Evolutionary conservation across 2,329 filamentous ascomycete genomes (phyloP).

Genomic region (Exophiala xenobiotica): DNA sequence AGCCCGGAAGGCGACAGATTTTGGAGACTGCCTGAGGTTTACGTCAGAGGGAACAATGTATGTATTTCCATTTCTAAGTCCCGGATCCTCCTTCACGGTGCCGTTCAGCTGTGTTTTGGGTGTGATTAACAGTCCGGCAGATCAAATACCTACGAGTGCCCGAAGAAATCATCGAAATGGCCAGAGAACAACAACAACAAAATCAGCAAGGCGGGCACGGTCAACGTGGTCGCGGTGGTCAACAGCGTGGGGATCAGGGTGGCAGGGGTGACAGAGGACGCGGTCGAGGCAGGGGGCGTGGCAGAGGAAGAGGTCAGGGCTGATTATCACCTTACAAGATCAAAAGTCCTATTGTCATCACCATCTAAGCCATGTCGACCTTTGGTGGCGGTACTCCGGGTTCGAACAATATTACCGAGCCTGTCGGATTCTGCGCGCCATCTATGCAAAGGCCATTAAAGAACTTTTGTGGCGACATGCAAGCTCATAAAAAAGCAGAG

Average conservation of each 20-base stretch:
- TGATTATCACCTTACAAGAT: constrained; percentile 2
- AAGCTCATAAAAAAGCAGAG: not conserved
- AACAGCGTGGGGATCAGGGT: constrained; percentile 36
- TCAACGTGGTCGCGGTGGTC: constrained; percentile 43
- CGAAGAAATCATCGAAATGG: constrained; percentile 92
- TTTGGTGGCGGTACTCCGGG: not conserved
- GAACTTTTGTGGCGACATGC: not conserved
- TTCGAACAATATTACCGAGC: not conserved
- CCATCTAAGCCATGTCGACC: not conserved
- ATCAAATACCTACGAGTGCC: constrained; percentile 98
- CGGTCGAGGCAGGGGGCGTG: constrained; percentile 41
- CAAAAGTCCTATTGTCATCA: constrained; percentile 1
- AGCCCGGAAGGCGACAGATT: constrained; percentile 95
- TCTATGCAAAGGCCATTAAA: not conserved
- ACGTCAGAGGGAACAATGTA: constrained; percentile 97
- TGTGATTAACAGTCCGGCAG: constrained; percentile 49
- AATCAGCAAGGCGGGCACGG: constrained; percentile 29
- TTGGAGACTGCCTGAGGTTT: constrained; percentile 85
- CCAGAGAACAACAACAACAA: constrained; percentile 82
- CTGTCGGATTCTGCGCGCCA: not conserved
- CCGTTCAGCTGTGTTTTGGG: not conserved
- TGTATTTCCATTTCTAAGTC: constrained; percentile 34
- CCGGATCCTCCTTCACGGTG: not conserved
- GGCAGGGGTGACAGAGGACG: constrained; percentile 41
- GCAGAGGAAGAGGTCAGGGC: constrained; percentile 40